These are phyloP conservation scores for Coemansia sp. DNA, from an alignment of 192 early-diverging fungal genomes.

Conservation along the genomic window DNA sequence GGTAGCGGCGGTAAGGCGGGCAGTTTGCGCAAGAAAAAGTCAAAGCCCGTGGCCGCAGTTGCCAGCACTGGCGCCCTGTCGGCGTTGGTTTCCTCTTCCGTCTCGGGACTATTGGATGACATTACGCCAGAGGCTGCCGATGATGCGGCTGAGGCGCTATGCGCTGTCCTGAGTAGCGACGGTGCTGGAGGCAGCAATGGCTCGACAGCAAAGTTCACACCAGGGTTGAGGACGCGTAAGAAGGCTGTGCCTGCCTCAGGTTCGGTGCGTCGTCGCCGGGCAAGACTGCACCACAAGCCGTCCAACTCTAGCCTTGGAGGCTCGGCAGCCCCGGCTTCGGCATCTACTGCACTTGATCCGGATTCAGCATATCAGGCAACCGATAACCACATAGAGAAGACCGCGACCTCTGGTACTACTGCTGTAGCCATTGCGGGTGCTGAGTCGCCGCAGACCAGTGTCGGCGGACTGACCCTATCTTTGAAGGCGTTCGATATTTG, in stretches of 20 bases:
- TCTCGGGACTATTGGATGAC: conserved; percentile 28
- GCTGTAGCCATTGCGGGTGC: not conserved
- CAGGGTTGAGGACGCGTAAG: conserved; percentile 21
- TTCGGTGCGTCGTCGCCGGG: conserved; percentile 41
- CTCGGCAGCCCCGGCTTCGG: not conserved
- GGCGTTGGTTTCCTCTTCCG: not conserved
- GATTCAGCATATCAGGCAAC: not conserved
- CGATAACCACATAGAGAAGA: not conserved
- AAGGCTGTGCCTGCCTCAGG: conserved; percentile 31
- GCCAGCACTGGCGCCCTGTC: not conserved
- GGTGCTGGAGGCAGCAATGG: not conserved
- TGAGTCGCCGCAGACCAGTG: not conserved
- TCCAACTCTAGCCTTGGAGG: conserved; percentile 20
- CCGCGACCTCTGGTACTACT: not conserved
- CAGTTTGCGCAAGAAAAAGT: conserved; percentile 28
- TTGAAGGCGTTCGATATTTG: conserved; percentile 5
- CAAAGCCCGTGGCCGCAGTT: conserved; percentile 8
- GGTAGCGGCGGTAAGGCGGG: conserved; percentile 10
- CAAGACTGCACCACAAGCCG: conserved; percentile 31
- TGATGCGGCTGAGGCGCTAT: conserved; percentile 36
- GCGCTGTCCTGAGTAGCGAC: conserved; percentile 21
- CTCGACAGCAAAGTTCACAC: conserved; percentile 10
- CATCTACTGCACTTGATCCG: not conserved
- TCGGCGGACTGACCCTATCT: not conserved
- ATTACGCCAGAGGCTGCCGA: conserved; percentile 14